Evolutionary conservation across 2,329 filamentous ascomycete species (phyloP), one percentile per base, ranked within the genome.

Genomic region (Ceratocystis ficicola): DNA sequence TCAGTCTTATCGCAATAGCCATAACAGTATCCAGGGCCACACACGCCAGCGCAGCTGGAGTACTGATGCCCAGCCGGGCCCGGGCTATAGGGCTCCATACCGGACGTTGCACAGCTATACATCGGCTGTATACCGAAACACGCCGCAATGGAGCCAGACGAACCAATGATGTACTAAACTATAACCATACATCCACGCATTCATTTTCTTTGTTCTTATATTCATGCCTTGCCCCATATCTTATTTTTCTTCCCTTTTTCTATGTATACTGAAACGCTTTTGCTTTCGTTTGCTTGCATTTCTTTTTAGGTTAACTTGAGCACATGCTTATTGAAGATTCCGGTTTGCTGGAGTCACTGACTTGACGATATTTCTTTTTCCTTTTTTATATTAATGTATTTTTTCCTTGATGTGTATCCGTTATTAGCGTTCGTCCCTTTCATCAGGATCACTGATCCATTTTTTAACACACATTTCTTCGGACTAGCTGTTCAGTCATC

Each of bases 41-140:
- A 65, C 71, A 63, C 74, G 76, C 22, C 75, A 77, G 68, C 73
- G 73, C 48, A 79, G 76, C 68, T 70, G 73, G 50, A 75, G 73
- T 44, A 72, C 72, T 20, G 66, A 71, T 60, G 71, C 68, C 28
- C 71, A 36, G 15, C 65, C 44, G n/a, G 61, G 62, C 10, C 30
- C 52, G 5, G 66, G 64, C n/a, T 52, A 36, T 68, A 68, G 44
- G 61, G 69, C 73, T 12, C 80, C 79, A 7, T 83, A 80, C 68
- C 79, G 81, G 1, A 75, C 83, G 10, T 73, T 83, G 7, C 82
- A 84, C 72, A 83, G 81, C 72, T 83, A 84, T 70, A 82, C 83
- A 70, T 82, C 81, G 3, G 81, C 81, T 4, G 80, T 81, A 5
- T 84, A 84, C 70, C 77, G 77, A 32, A 76, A 79, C 44, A 77